Conservation (phyloP, 1,284 basidiomycete genomes). For the Ustilago crameri region DNA sequence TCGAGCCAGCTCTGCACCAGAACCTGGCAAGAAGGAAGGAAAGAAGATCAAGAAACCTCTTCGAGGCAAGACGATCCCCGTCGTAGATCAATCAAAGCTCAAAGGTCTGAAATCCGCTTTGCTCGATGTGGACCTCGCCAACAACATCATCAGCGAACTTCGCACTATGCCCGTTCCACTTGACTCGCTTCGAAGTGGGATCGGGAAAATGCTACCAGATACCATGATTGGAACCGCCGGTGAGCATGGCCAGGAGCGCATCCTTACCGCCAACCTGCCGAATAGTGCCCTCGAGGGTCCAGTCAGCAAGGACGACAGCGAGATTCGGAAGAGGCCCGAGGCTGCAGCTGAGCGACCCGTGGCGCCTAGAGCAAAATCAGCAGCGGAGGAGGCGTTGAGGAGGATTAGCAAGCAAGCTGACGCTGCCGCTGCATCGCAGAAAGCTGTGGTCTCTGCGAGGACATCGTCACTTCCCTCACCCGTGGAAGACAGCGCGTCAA, state of each 20-base stretch:
- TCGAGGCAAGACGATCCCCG: constrained; percentile 28
- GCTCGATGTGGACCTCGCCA: constrained; percentile 53
- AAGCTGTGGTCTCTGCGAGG: constrained; percentile 25
- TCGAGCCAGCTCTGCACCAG: constrained; percentile 18
- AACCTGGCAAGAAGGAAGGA: constrained; percentile 8
- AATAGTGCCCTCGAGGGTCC: constrained; percentile 16
- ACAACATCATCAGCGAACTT: constrained; percentile 60
- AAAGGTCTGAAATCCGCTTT: constrained; percentile 55
- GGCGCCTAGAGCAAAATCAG: constrained; percentile 21
- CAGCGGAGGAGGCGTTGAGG: constrained; percentile 47
- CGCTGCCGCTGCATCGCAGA: constrained; percentile 8
- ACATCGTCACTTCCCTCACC: constrained; percentile 34
- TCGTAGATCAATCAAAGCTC: constrained; percentile 45
- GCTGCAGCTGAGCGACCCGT: constrained; percentile 19
- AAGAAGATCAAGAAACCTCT: constrained; percentile 39
- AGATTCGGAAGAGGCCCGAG: constrained; percentile 28
- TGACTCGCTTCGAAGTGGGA: constrained; percentile 25
- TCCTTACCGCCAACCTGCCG: constrained; percentile 26
- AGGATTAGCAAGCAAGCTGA: constrained; percentile 31
- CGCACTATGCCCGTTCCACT: constrained; percentile 49
- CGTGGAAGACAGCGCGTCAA: constrained; percentile 5
- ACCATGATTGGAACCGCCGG: constrained; percentile 40
- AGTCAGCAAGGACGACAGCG: constrained; percentile 35
- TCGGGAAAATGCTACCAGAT: constrained; percentile 24
- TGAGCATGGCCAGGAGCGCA: constrained; percentile 44